Percentiles rank a stretch among this genome's conserved stretches.
phyloP scores from a whole-genome alignment of 176 grass and related monocot genomes.

The Dendrocalamus sinicus region DNA sequence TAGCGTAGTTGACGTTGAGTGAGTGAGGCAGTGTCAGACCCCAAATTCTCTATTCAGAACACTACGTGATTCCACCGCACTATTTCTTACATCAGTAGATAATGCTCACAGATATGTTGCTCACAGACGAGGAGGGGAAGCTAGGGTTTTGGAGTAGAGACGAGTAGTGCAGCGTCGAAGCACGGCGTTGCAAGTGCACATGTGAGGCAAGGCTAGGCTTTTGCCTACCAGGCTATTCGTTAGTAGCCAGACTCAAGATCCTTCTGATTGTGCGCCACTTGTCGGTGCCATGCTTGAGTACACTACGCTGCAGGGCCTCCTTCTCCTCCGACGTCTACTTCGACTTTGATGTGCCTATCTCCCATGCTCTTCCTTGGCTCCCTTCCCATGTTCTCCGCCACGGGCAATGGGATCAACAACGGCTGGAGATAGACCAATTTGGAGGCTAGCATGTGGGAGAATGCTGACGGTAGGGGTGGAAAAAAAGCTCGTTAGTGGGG shows the following conservation, averaged over 20 bases:
- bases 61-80: too few relatives aligned
- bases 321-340: too few relatives aligned
- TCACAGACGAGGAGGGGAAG: not conserved
- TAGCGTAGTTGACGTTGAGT: slow-evolving; percentile 86
- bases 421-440: slow-evolving; percentile 45
- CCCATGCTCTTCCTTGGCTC: too few relatives aligned
- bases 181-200: not conserved
- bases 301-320: too few relatives aligned
- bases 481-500: too few relatives aligned
- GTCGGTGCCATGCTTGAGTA: too few relatives aligned
- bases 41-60: too few relatives aligned
- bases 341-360: too few relatives aligned
- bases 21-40: slow-evolving; percentile 55
- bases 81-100: too few relatives aligned
- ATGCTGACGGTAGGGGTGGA: slow-evolving; percentile 25
- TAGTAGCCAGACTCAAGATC: too few relatives aligned
- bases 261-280: too few relatives aligned
- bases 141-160: slow-evolving; percentile 47
- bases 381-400: not conserved
- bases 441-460: slow-evolving; percentile 48
- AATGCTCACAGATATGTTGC: too few relatives aligned
- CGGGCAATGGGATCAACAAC: slow-evolving; percentile 40
- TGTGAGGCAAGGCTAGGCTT: not conserved
- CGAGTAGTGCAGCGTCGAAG: not conserved
- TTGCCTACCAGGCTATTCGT: not conserved